Evolutionary conservation across 2,329 filamentous ascomycete species (phyloP), one percentile per base, ranked within the genome.

Genomic region (Aureobasidium namibiae): DNA sequence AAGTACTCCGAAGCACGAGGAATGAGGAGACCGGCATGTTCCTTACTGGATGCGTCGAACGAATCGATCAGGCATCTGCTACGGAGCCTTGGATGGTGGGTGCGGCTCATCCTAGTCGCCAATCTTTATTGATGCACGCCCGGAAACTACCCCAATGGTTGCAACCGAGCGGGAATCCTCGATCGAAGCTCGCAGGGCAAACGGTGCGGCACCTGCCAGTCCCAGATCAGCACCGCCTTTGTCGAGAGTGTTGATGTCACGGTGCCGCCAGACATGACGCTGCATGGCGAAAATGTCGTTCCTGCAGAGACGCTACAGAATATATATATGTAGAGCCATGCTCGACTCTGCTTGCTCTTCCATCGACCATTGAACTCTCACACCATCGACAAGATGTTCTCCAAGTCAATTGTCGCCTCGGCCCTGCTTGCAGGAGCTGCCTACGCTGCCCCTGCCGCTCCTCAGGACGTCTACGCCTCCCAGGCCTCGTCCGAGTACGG

Each of bases 401-500:
- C 59, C 63, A 65, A 61, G 61, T 61, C 57, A n/a, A 45, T 63
- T 31, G 23, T 64, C 24, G 59, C 62, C 52, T 49, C 59, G 36
- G 61, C 62, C 21, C 60, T 66, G 49, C 60, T 65, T 18, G 62
- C 62, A 45, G 63, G 65, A 59, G 48, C 68, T 24, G 67, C 63
- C 18, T 66, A 70, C 41, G 72, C 73, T 24, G 72, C 72, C 45
- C 74, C 74, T 52, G 48, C 48, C 36, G 44, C 26, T 48, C 69
- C 72, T n/a, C 72, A 74, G 24, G 54, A 31, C 31, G 33, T 34
- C 24, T 50, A 45, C 29, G 59, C 59, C 34, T 45, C 50, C 6
- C 21, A 60, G 50, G 54, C 36, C n/a, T 57, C 61, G 6, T 56
- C 61, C 45, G 46, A 48, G 33, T 61, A 62, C 29, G 56, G 45